Evolutionary conservation across 306 rosid species (phyloP).

Genomic region (Hippophae gyantsensis): DNA sequence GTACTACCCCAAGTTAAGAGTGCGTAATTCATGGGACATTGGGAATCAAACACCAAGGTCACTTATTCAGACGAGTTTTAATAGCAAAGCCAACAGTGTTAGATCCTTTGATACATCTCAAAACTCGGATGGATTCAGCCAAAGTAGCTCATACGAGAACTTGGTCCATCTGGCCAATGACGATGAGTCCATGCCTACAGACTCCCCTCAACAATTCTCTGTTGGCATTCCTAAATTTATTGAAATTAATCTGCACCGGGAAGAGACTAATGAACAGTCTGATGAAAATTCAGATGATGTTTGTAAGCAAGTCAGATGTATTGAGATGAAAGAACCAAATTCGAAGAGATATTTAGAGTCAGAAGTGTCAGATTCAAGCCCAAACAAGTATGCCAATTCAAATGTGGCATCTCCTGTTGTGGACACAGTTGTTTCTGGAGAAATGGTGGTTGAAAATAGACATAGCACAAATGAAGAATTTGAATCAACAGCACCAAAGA

Average conservation of each 20-base stretch:
- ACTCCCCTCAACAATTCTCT: slow-evolving; percentile 35
- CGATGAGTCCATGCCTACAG: slow-evolving; percentile 35
- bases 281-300: slow-evolving; percentile 42
- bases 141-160: slow-evolving; percentile 55
- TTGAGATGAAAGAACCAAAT: slow-evolving; percentile 46
- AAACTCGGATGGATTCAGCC: slow-evolving; percentile 62
- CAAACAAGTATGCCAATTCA: slow-evolving; percentile 34
- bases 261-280: slow-evolving; percentile 40
- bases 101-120: slow-evolving; percentile 68
- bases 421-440: slow-evolving; percentile 32
- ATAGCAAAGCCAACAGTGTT: slow-evolving; percentile 28
- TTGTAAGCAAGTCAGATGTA: slow-evolving; percentile 77
- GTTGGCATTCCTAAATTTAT: slow-evolving; percentile 24
- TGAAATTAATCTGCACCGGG: slow-evolving; percentile 27
- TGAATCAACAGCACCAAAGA: slow-evolving; percentile 32
- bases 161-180: slow-evolving; percentile 54
- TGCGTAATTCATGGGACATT: slow-evolving; percentile 49
- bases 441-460: slow-evolving; percentile 28
- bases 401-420: slow-evolving; percentile 39
- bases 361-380: slow-evolving; percentile 33
- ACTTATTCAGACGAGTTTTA: slow-evolving; percentile 23
- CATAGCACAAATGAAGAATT: slow-evolving; percentile 25
- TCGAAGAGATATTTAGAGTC: slow-evolving; percentile 28
- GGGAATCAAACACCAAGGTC: slow-evolving; percentile 34
- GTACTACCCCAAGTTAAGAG: slow-evolving; percentile 53